phyloP scores from a whole-genome alignment of 345 rosid species.

The Clausena lansium region DNA sequence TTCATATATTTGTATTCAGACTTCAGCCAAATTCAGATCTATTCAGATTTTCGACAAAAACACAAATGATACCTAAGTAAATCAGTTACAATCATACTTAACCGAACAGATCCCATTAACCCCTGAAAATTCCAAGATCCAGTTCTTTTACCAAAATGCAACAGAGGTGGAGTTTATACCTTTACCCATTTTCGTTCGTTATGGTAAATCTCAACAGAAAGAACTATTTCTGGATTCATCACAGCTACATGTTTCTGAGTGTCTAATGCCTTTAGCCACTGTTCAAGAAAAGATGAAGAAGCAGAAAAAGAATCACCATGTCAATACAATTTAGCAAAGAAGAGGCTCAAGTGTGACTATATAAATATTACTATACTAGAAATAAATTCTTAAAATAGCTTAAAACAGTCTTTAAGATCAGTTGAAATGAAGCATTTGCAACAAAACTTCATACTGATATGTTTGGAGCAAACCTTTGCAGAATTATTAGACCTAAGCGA shows the following conservation, averaged over 20 bases:
- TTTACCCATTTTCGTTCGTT: conserved; percentile 36
- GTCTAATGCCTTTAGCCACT: conserved; percentile 44
- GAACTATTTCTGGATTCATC: conserved; percentile 57
- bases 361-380: background rate
- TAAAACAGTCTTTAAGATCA: background rate
- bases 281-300: conserved; percentile 12
- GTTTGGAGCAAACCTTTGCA: conserved; percentile 39
- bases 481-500: conserved; percentile 50
- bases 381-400: background rate
- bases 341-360: background rate
- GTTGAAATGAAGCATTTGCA: background rate
- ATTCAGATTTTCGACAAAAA: too few species aligned
- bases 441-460: conserved; percentile 6
- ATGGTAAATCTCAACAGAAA: conserved; percentile 73
- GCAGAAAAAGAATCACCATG: background rate
- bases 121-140: background rate
- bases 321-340: background rate
- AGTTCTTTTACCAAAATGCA: background rate
- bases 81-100: background rate
- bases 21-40: too few species aligned
- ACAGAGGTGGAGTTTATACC: conserved; percentile 33
- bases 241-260: conserved; percentile 35
- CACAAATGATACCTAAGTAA: too few species aligned
- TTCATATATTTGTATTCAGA: too few species aligned
- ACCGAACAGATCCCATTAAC: background rate